Conservation (phyloP, 2,329 filamentous ascomycete species). For the Akanthomyces muscarius region DNA sequence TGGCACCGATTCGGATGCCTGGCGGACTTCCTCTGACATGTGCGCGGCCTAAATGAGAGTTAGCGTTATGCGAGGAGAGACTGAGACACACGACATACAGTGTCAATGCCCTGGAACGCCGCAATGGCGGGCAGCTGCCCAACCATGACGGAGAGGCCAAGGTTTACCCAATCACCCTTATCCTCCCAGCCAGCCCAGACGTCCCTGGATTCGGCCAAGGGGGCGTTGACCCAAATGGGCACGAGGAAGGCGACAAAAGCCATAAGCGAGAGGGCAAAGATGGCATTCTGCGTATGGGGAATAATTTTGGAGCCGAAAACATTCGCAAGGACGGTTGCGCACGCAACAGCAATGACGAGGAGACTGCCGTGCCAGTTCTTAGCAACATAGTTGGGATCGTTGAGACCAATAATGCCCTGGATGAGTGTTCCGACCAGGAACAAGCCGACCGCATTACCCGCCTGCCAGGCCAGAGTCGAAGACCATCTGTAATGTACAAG, state of each 20-base stretch:
- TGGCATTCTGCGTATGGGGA: slow-evolving; percentile 18
- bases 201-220: slow-evolving; percentile 9
- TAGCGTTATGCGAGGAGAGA: no score
- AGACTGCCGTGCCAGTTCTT: slow-evolving; percentile 19
- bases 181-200: slow-evolving; percentile 19
- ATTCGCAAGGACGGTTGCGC: slow-evolving; percentile 8
- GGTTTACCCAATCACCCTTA: slow-evolving; percentile 16
- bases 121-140: slow-evolving; percentile 18
- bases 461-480: slow-evolving; percentile 21
- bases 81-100: background rate
- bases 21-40: slow-evolving; percentile 20
- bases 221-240: slow-evolving; percentile 20
- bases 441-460: slow-evolving; percentile 19
- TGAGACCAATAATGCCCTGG: slow-evolving; percentile 18
- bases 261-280: slow-evolving; percentile 19
- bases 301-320: slow-evolving; percentile 16
- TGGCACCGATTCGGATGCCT: slow-evolving; percentile 17
- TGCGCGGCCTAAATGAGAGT: slow-evolving; percentile 15
- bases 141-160: slow-evolving; percentile 18
- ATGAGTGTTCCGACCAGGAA: slow-evolving; percentile 19
- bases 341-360: slow-evolving; percentile 15
- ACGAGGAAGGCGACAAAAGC: slow-evolving; percentile 18
- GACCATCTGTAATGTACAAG: slow-evolving; percentile 15
- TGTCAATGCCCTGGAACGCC: slow-evolving; percentile 17
- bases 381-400: slow-evolving; percentile 11